Percentiles rank a stretch among this genome's conserved stretches.
phyloP scores from a whole-genome alignment of 2,329 filamentous ascomycete genomes.

The Diaporthe capsici region DNA sequence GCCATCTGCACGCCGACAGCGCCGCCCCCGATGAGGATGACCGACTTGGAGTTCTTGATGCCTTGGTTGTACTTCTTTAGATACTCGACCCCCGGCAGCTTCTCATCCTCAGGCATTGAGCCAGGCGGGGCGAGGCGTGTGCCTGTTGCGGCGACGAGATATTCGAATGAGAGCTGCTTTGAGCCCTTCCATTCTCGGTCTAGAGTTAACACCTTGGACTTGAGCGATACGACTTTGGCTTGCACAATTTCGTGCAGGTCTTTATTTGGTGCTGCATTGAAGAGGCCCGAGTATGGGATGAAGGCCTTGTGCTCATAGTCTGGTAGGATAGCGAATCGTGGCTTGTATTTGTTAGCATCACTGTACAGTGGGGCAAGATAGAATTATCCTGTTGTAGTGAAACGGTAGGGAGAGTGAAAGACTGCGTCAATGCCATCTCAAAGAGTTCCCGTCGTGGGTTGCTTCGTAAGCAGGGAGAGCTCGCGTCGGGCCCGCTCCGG shows the following conservation, averaged over 20 bases:
- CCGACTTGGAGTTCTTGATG: constrained; percentile 49
- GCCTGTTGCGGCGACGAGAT: constrained; percentile 61
- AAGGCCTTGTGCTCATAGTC: constrained; percentile 62
- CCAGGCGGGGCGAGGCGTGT: constrained; percentile 53
- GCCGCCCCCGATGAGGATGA: constrained; percentile 59
- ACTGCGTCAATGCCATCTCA: too few species aligned
- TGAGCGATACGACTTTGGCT: constrained; percentile 51
- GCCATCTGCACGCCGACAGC: constrained; percentile 66
- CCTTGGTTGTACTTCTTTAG: constrained; percentile 52
- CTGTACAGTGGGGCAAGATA: not conserved
- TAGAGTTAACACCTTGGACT: constrained; percentile 50
- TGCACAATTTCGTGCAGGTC: constrained; percentile 52
- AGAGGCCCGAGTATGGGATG: constrained; percentile 59
- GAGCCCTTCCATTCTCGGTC: constrained; percentile 52
- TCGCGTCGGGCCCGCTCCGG: not conserved
- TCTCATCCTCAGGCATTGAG: constrained; percentile 52
- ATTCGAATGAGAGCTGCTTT: constrained; percentile 56
- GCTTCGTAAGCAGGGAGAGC: not conserved
- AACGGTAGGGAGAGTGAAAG: not conserved
- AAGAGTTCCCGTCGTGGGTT: not conserved
- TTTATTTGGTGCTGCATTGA: constrained; percentile 49
- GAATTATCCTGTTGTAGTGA: not conserved
- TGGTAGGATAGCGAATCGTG: constrained; percentile 59
- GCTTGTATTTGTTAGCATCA: constrained; percentile 45
- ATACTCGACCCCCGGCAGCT: constrained; percentile 50